Conservation (phyloP, 1,139 yeast genomes). For the Geotrichum carabidarum region DNA sequence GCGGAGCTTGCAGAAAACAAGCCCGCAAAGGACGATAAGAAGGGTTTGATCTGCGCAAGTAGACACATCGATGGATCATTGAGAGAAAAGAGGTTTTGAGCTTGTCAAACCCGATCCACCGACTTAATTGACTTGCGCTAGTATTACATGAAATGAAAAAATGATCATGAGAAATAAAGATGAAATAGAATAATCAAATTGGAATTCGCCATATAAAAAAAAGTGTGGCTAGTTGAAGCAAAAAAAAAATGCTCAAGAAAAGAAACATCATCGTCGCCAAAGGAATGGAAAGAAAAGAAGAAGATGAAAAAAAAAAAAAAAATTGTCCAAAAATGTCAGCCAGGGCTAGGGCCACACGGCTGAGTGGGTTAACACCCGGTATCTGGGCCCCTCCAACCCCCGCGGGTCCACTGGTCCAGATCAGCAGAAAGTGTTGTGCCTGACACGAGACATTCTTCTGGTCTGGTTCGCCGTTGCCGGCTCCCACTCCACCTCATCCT, state of each 20-base stretch:
- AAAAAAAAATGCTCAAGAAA: not conserved
- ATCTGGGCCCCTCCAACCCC: no score
- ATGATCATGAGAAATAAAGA: not conserved
- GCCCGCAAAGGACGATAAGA: not conserved
- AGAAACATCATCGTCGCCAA: no score
- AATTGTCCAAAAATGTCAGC: no score
- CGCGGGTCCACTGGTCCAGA: no score
- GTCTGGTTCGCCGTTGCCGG: not conserved
- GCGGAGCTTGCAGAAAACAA: no score
- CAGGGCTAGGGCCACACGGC: no score
- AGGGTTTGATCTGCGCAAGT: conserved; percentile 19
- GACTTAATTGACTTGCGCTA: conserved; percentile 19
- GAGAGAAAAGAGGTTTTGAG: conserved; percentile 7
- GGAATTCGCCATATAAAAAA: not conserved
- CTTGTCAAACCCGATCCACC: conserved; percentile 1
- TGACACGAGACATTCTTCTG: conserved; percentile 3
- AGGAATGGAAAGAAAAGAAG: no score
- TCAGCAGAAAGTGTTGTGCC: conserved; percentile 10
- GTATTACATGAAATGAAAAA: not conserved
- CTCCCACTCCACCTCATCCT: conserved; percentile 16
- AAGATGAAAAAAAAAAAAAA: no score
- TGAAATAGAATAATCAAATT: not conserved
- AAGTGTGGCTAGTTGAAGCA: not conserved
- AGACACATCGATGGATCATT: conserved; percentile 21
- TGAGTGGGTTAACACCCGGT: no score